phyloP scores from a whole-genome alignment of 768 basidiomycete species.

The Sistotremastrum niveocremeum region DNA sequence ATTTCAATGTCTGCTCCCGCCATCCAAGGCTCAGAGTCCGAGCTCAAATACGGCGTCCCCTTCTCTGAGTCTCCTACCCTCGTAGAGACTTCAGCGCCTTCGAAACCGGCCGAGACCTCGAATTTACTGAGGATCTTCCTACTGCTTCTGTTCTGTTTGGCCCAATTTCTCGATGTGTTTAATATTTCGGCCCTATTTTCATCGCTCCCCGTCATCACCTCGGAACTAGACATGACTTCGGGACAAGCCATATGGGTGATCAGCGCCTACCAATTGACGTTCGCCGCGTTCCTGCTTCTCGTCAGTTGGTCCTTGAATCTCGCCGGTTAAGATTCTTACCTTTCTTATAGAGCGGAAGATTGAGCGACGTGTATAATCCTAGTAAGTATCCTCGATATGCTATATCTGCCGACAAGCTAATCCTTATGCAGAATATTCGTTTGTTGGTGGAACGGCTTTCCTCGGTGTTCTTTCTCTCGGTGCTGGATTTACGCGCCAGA shows the following conservation, averaged over 20 bases:
- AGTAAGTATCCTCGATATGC: constrained; percentile 10
- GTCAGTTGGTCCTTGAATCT: constrained; percentile 11
- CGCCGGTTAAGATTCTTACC: too few species aligned
- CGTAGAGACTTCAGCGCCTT: too few species aligned
- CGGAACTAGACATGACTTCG: constrained; percentile 12
- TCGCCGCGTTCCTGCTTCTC: constrained; percentile 21
- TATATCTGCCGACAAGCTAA: background rate
- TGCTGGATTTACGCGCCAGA: constrained; percentile 32
- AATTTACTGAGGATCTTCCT: constrained; percentile 7
- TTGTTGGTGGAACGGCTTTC: constrained; percentile 25
- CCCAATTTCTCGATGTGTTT: constrained; percentile 31
- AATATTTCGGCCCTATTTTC: constrained; percentile 26
- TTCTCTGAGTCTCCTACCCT: too few species aligned
- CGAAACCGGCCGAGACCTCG: too few species aligned
- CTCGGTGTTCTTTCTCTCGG: constrained; percentile 32
- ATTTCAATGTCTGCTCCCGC: too few species aligned
- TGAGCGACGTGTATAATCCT: constrained; percentile 20
- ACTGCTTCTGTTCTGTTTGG: constrained; percentile 25
- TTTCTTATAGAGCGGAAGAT: constrained; percentile 16
- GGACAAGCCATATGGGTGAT: constrained; percentile 21
- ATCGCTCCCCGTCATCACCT: constrained; percentile 17
- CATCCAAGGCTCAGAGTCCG: too few species aligned
- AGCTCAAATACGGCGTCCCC: too few species aligned
- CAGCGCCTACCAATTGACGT: constrained; percentile 23
- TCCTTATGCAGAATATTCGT: constrained; percentile 7